Evolutionary conservation across 1,284 basidiomycete genomes (phyloP).

Genomic region (Ustilago xerochloae): DNA sequence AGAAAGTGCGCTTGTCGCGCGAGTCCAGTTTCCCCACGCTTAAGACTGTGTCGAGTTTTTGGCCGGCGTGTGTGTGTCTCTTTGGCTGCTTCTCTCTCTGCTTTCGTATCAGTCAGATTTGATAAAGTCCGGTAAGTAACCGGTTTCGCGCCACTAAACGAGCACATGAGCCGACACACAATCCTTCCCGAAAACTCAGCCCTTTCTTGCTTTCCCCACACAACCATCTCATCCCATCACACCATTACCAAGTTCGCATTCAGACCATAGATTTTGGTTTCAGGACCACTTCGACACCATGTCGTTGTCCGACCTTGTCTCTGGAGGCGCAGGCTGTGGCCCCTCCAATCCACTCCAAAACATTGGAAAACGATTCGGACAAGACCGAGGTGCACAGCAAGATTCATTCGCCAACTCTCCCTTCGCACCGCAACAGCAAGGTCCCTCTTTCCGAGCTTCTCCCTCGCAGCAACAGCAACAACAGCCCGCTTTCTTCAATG

Average conservation of each 20-base stretch:
- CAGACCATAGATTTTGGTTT: no score
- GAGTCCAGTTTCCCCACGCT: constrained; percentile 1
- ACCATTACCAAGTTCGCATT: not conserved
- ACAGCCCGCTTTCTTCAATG: constrained; percentile 46
- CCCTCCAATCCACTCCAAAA: constrained; percentile 65
- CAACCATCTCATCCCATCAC: not conserved
- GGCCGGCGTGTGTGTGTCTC: not conserved
- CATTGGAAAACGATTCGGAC: constrained; percentile 65
- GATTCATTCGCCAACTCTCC: constrained; percentile 30
- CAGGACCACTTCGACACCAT: no score
- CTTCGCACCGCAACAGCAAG: constrained; percentile 12
- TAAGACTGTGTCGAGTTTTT: not conserved
- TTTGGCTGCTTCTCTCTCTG: no score
- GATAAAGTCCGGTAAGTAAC: no score
- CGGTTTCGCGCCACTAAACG: constrained; percentile 34
- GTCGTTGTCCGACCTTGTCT: constrained; percentile 63
- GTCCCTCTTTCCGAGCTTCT: constrained; percentile 28
- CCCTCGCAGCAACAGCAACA: constrained; percentile 32
- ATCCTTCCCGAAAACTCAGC: not conserved
- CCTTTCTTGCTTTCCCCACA: not conserved
- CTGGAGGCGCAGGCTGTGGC: constrained; percentile 64
- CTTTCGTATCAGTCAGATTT: no score
- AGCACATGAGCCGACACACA: not conserved
- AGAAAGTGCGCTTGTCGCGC: constrained; percentile 12
- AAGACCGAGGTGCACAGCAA: constrained; percentile 60